Evolutionary conservation across 2,329 filamentous ascomycete species (phyloP), one percentile per base, ranked within the genome.

Genomic region (Aspergillus sp.): DNA sequence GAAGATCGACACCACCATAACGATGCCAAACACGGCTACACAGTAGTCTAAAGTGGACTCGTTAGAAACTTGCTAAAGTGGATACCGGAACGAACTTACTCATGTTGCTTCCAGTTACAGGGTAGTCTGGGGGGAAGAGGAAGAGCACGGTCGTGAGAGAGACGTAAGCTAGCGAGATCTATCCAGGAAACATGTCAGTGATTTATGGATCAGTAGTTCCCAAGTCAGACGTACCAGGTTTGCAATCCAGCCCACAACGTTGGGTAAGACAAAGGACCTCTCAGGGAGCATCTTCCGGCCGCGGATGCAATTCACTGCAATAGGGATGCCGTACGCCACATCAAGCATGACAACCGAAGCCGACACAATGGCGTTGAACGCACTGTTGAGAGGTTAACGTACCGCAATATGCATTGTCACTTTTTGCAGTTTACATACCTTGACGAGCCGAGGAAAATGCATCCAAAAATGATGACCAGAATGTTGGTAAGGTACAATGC

Each of bases 121-220:
- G 88, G 4, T 87, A 70, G 7, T 82, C 82, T 0, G 90, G 89
- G 3, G 90, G 90, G 75, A 92, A 91, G 19, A 91, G 81, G 75
- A 92, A 92, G 0, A 92, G 80, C 0, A 91, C 85, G 0, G 89
- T 91, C 0, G 89, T 92, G n/a, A 92, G 72, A 12, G 86, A 76
- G 1, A 88, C 85, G 75, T 89, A 92, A 0, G 79, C 78, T 50
- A 92, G 80, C 5, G 74, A 70, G 45, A 76, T 64, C 89, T 88
- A 38, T 41, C 36, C 28, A 28, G 85, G 15, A n/a, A 30, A 21
- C 6, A 13, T 51, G 12, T 60, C 2, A 15, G 32, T 21, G 3
- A 25, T 5, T 12, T n/a, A 15, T 2, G 2, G 28, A 3, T 41
- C 2, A 36, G 13, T 8, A 17, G 13, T 17, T 4, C 5, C 15